Evolutionary conservation across 176 grass and related monocot species (phyloP).

Genomic region (Leersia perrieri): DNA sequence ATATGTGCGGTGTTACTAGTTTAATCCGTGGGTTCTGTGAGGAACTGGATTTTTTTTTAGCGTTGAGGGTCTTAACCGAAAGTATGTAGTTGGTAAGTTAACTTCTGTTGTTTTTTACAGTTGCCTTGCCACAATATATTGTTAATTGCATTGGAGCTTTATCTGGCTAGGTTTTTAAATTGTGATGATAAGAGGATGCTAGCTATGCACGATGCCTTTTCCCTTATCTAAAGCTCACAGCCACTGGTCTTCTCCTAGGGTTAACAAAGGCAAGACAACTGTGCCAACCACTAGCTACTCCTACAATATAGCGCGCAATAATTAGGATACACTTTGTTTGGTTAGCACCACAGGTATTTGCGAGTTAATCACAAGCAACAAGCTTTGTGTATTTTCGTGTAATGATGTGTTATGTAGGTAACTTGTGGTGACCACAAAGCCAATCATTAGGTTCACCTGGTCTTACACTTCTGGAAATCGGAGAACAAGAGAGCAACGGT

Average conservation of each 20-base stretch:
- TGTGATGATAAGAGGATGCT: background rate
- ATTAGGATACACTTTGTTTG: background rate
- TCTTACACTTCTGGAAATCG: background rate
- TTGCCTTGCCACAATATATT: background rate
- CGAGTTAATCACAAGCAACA: background rate
- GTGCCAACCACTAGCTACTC: constrained; percentile 36
- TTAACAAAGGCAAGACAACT: background rate
- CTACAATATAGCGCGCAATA: constrained; percentile 22
- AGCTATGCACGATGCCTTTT: constrained; percentile 18
- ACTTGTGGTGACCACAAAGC: background rate
- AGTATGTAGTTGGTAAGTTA: constrained; percentile 4
- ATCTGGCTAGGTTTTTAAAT: constrained; percentile 15
- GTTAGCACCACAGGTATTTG: background rate
- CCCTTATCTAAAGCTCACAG: background rate
- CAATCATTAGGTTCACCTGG: constrained; percentile 7
- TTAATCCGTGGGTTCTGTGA: background rate
- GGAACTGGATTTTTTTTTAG: background rate
- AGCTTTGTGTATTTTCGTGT: background rate
- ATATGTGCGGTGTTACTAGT: background rate
- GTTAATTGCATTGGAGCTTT: background rate
- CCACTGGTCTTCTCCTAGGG: background rate
- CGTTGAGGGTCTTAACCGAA: background rate
- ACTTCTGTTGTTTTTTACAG: background rate
- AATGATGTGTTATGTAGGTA: background rate
- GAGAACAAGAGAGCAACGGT: background rate